Conservation (phyloP, 1,284 basidiomycete species). For the Vanrija pseudolonga region DNA sequence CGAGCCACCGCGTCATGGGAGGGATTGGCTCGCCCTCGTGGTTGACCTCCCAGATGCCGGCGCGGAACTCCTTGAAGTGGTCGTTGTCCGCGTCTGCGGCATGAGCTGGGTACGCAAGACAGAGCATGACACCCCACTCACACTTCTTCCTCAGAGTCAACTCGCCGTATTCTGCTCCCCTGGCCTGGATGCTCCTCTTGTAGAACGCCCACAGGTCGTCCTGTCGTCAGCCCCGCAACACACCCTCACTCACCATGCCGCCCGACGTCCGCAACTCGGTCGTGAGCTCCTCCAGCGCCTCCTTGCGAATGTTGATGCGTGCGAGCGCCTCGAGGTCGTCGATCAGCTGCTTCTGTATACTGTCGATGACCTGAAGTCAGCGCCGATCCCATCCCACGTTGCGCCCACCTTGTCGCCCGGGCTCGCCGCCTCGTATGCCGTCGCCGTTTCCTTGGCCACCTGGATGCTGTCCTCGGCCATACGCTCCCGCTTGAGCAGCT, state of each 20-base stretch:
- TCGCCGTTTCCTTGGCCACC: conserved; percentile 20
- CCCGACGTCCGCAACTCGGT: conserved; percentile 55
- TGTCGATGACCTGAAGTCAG: conserved; percentile 1
- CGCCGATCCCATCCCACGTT: too few relatives aligned
- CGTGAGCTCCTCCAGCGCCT: conserved; percentile 57
- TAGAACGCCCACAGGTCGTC: conserved; percentile 1
- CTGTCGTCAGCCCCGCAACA: neutral
- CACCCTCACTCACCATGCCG: conserved; percentile 56
- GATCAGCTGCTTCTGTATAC: conserved; percentile 6
- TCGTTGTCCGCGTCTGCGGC: conserved; percentile 53
- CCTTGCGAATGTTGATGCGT: conserved; percentile 20
- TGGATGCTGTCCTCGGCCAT: conserved; percentile 21
- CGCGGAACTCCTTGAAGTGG: conserved; percentile 62
- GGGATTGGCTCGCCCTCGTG: conserved; percentile 64
- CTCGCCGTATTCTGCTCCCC: conserved; percentile 19
- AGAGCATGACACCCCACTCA: neutral
- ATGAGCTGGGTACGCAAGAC: neutral
- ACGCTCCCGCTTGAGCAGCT: conserved; percentile 11
- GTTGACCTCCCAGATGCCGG: conserved; percentile 65
- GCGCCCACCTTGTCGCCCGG: conserved; percentile 27
- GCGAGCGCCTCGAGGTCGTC: conserved; percentile 2
- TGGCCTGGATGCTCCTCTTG: conserved; percentile 8
- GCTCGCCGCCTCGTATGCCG: conserved; percentile 24
- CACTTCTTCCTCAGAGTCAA: conserved; percentile 24
- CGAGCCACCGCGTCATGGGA: conserved; percentile 66